A percentile compares a stretch with the other conserved stretches of the same genome.
These are phyloP conservation scores for Ophiocordyceps camponoti-saundersi DNA, from an alignment of 2,329 filamentous ascomycete species.

Conservation along the genomic window DNA sequence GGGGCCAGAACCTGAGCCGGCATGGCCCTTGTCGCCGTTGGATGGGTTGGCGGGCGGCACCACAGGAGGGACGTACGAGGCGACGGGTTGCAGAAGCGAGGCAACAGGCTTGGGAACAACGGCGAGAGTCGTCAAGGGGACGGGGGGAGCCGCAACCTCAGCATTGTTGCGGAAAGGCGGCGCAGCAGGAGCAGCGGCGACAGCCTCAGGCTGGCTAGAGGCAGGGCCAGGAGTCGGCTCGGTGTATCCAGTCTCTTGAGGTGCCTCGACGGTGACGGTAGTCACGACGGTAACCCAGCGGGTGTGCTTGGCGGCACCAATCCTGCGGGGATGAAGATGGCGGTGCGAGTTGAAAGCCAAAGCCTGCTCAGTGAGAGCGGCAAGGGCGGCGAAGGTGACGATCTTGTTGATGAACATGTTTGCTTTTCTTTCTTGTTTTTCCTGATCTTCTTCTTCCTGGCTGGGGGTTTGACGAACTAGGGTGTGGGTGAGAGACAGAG, in stretches of 20 bases:
- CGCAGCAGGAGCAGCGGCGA: not conserved
- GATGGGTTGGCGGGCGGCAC: not conserved
- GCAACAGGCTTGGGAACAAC: not conserved
- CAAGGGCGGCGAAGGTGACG: conserved; percentile 22
- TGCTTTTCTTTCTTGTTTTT: conserved; percentile 3
- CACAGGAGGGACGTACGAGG: not conserved
- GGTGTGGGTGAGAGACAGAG: not conserved
- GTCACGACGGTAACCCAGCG: conserved; percentile 20
- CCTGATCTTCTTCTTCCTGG: not conserved
- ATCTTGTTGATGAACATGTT: conserved; percentile 27
- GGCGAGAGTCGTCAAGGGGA: not conserved
- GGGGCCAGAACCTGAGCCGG: not conserved
- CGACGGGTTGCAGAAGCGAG: not conserved
- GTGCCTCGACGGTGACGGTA: conserved; percentile 15
- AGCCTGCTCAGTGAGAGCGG: conserved; percentile 25
- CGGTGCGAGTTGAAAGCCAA: conserved; percentile 25
- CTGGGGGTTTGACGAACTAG: no score
- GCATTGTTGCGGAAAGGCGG: not conserved
- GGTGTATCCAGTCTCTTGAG: not conserved
- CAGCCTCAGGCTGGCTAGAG: not conserved
- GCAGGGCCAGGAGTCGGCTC: not conserved
- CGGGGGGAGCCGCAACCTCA: no score
- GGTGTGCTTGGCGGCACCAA: not conserved
- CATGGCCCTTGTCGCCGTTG: not conserved
- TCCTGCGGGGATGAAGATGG: conserved; percentile 14